Base-by-base conservation (phyloP, 257 asterid species). In the Paulownia fortunei region DNA sequence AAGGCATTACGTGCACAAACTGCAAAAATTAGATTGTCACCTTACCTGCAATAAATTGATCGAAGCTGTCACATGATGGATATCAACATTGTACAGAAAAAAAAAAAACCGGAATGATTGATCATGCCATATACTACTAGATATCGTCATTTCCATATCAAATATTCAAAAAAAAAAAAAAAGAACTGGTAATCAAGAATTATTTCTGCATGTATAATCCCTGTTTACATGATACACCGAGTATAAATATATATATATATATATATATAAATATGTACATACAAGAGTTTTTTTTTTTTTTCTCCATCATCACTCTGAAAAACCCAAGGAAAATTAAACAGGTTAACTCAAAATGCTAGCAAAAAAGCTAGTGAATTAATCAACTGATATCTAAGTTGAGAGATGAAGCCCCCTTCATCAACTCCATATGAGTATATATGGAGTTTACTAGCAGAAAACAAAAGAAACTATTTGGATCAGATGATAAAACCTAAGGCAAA, bases 1-100 rank as follows among this genome's bases (percentile, higher is more conserved):
- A 72, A 58, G 77, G 61, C 64, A 16, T 79, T 85, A 85, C 89
- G 88, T 87, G 88, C 81, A 81, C 80, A 82, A 72, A 61, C 78
- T 76, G 80, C 78, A 81, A 76, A 62, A 76, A 30, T n/a, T 21
- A 55, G 74, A 72, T 47, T 77, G 62, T 79, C 79, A 72, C 51
- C 84, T 49, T 68, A 62, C 84, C 74, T 24, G 78, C 77, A 62
- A 72, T 79, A 13, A 36, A 59, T 44, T 85, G 82, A 77, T 84
- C 66, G 79, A 77, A 63, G 69, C 70, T 51, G 76, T 79, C 80
- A 66, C 36, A 67, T 49, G 80, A 78, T 67, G 26, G 47, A 80
- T 19, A 12, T 76, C 49, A 21, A 36, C 68, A 70, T 36, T 58
- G 59, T 77, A 73, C 68, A 21, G 58, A 3, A 49, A 30, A 47